Evolutionary conservation across 2,329 filamentous ascomycete species (phyloP), one percentile per base, ranked within the genome.

Genomic region (Diaporthe citri): DNA sequence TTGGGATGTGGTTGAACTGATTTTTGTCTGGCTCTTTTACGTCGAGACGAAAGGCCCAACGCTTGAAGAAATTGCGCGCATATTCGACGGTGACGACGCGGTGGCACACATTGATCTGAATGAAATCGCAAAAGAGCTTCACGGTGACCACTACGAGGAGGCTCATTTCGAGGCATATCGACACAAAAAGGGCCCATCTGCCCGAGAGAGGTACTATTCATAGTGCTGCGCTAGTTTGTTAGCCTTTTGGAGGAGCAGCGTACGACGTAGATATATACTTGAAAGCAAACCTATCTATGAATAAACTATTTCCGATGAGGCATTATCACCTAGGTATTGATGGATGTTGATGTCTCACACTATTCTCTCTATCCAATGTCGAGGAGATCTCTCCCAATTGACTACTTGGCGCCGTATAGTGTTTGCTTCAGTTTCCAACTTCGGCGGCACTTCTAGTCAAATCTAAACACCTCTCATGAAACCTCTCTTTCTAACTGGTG

Each of bases 11-110:
- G 82, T 88, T 79, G 90, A 93, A 82, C 84, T 92, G 60, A 76
- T 89, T 62, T 92, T 93, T 78, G 90, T 93, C 48, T 92, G 88
- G 83, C 91, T 91, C 85, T 88, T 93, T 82, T 93, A 92, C 81
- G 88, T 93, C 73, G 93, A 95, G 85, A 94, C 93, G 25, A 91
- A 90, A 79, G 92, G 92, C 4, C 91, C 91, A 0, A 94, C 92
- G 2, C 90, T 94, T 0, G 93, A 94, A 81, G 91, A 93, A 81
- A 88, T 93, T 76, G 90, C 92, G 62, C 89, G 90, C 79, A 93
- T 94, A 81, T 94, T 94, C 79, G 92, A 94, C 78, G 93, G 91
- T 52, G 88, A 91, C 39, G 85, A 89, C 46, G 90, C 89, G 28
- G 87, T 90, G 17, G 88, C 86, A 9, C 86, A 89, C 77, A 85